Base-by-base conservation (phyloP, 176 grass and related monocot species). In the Musa schizocarpa region DNA sequence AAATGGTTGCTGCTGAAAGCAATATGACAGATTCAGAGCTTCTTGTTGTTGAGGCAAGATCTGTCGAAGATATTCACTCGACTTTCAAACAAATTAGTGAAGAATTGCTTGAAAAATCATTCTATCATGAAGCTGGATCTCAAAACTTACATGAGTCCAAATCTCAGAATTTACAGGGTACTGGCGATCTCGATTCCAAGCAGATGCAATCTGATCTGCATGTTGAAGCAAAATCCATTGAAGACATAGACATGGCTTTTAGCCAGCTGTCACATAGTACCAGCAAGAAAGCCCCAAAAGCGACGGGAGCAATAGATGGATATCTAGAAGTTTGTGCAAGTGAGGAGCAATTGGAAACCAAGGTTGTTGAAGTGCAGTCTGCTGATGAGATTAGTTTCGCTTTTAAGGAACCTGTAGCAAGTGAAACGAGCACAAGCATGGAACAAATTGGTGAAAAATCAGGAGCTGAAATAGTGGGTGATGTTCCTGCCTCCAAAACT, bases 151-250 rank as follows among this genome's bases (percentile, higher is more conserved):
- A 14, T 52, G 68, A 43, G 34, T 43, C 34, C 34, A 68, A 50
- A 80, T 70, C 68, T 50, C 68, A 70, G 51, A 50, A 50, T 14
- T 70, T 48, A 20, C 43, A 14, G 20, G 68, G 19, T 80, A 65
- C 61, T 71, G 52, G n/a, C 17, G 34, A 82, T 27, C 64, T 80
- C 69, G 76, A 84, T 10, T 43, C 76, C 22, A 14, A 63, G 2
- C 81, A 61, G n/a, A 20, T 43, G 56, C 25, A 76, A 56, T 78
- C 21, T 62, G 72, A 79, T 25, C 71, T 89, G 55, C 77, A 86
- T 77, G 80, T 82, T 76, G 86, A 93, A 63, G 84, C 86, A 80
- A 97, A 85, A 88, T 97, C 88, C 26, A 53, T 87, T 11, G 68
- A 85, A 1, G 82, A 97, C 65, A 87, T 90, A 34, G 56, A 77